Conservation (phyloP, 768 basidiomycete species). For the Gloeopeniophorella convolvens region DNA sequence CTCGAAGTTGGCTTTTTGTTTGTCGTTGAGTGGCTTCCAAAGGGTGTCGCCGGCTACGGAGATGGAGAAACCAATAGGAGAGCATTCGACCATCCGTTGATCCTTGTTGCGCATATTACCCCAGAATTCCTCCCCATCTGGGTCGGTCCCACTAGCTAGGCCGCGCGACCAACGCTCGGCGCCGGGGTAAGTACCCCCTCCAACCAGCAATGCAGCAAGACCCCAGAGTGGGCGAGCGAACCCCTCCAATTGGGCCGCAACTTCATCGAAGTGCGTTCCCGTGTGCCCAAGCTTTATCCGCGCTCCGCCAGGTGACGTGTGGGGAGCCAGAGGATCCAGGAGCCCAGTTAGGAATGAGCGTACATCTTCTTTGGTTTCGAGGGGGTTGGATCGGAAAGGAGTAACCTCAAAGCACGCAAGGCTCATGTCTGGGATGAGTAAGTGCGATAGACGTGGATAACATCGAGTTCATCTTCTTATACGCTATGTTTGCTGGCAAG, state of each 20-base stretch:
- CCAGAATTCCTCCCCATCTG: slow-evolving; percentile 64
- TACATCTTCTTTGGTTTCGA: slow-evolving; percentile 56
- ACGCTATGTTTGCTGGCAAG: neutral
- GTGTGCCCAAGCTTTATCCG: slow-evolving; percentile 61
- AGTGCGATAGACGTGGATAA: neutral
- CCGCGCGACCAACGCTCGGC: slow-evolving; percentile 58
- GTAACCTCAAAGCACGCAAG: slow-evolving; percentile 20
- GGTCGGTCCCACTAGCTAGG: slow-evolving; percentile 63
- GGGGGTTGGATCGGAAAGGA: slow-evolving; percentile 51
- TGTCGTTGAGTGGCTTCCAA: slow-evolving; percentile 51
- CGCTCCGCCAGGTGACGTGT: slow-evolving; percentile 70
- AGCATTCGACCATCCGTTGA: slow-evolving; percentile 80
- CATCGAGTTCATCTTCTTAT: neutral
- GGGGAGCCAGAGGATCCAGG: slow-evolving; percentile 58
- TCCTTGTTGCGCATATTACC: slow-evolving; percentile 68
- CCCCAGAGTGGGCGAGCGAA: slow-evolving; percentile 78
- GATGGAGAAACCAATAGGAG: slow-evolving; percentile 66
- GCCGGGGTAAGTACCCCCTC: slow-evolving; percentile 55
- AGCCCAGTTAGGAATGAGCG: slow-evolving; percentile 47
- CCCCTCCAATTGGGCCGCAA: slow-evolving; percentile 67
- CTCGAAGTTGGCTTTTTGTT: slow-evolving; percentile 52
- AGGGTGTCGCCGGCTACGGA: slow-evolving; percentile 58
- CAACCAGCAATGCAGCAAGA: slow-evolving; percentile 56
- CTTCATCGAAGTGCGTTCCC: slow-evolving; percentile 61
- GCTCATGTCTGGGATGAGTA: neutral